phyloP scores from a whole-genome alignment of 441 rosid genomes.

The Mallotus repandus region DNA sequence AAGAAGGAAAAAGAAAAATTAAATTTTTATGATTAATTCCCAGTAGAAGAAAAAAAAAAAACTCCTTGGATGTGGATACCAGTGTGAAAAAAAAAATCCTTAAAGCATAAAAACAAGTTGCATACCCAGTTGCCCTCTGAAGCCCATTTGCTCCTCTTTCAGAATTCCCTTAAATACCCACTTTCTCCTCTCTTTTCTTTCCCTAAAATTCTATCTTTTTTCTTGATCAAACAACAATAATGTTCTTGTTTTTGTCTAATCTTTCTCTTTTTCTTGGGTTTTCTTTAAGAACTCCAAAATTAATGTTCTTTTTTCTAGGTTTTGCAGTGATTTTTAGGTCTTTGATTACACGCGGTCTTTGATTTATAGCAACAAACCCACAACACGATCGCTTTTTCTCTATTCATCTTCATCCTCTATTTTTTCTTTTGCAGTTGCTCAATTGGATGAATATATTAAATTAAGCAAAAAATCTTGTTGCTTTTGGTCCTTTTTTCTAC shows the following conservation, averaged over 20 bases:
- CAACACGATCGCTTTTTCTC: no score
- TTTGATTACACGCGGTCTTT: constrained; percentile 2
- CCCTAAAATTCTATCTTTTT: neutral
- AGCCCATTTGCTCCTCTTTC: constrained; percentile 48
- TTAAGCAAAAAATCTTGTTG: no score
- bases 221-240: neutral
- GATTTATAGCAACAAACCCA: no score
- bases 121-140: constrained; percentile 31
- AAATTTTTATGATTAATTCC: no score
- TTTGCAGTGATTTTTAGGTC: constrained; percentile 54
- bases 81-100: constrained; percentile 7
- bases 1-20: no score
- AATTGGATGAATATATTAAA: no score
- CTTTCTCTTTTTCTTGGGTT: neutral
- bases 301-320: neutral
- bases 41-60: neutral
- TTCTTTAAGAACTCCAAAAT: neutral
- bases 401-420: no score
- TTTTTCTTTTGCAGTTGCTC: no score
- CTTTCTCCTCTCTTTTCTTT: constrained; percentile 9
- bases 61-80: constrained; percentile 40
- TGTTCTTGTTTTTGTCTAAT: neutral
- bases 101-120: constrained; percentile 27
- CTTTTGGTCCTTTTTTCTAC: no score
- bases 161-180: constrained; percentile 3